Percentiles rank a stretch among this genome's conserved stretches.
phyloP scores from a whole-genome alignment of 345 rosid species.

The Ailanthus altissimus region DNA sequence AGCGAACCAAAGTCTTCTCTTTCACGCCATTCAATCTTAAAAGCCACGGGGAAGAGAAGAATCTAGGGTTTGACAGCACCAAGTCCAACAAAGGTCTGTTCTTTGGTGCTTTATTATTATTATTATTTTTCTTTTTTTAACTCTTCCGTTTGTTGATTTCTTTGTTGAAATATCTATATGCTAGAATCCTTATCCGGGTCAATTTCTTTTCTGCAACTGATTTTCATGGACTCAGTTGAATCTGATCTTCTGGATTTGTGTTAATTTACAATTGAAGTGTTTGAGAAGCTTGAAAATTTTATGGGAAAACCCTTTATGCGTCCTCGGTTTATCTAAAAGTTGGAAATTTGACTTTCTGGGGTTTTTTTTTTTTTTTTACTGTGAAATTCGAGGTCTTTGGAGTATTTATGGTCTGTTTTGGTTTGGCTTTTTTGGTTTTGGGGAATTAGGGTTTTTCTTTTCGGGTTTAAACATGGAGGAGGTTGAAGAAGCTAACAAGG shows the following conservation, averaged over 20 bases:
- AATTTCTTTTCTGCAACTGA: conserved; percentile 6
- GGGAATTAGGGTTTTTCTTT: conserved; percentile 30
- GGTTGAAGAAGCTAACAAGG: conserved; percentile 85
- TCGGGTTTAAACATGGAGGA: conserved; percentile 62
- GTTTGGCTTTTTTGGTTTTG: conserved; percentile 28
- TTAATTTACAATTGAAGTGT: conserved; percentile 11
- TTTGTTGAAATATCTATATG: conserved; percentile 15
- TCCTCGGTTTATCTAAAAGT: conserved; percentile 23
- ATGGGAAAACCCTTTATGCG: conserved; percentile 17
- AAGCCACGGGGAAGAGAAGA: conserved; percentile 41
- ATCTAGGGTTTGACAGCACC: conserved; percentile 62
- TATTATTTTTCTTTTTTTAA: background rate
- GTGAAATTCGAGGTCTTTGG: conserved; percentile 18
- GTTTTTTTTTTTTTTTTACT: conserved; percentile 15
- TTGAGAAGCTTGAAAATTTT: conserved; percentile 17
- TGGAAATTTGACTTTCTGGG: conserved; percentile 40
- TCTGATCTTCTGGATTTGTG: conserved; percentile 19
- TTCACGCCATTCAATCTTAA: conserved; percentile 72
- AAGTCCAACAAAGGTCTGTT: conserved; percentile 49
- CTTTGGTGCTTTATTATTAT: conserved; percentile 23
- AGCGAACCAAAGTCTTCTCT: conserved; percentile 62
- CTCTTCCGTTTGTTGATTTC: background rate
- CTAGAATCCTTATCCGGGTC: conserved; percentile 14
- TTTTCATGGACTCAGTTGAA: conserved; percentile 19
- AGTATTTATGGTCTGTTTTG: conserved; percentile 26